These are phyloP conservation scores for Saccharum hybrid DNA, from an alignment of 202 grass and related monocot species.

Conservation along the genomic window DNA sequence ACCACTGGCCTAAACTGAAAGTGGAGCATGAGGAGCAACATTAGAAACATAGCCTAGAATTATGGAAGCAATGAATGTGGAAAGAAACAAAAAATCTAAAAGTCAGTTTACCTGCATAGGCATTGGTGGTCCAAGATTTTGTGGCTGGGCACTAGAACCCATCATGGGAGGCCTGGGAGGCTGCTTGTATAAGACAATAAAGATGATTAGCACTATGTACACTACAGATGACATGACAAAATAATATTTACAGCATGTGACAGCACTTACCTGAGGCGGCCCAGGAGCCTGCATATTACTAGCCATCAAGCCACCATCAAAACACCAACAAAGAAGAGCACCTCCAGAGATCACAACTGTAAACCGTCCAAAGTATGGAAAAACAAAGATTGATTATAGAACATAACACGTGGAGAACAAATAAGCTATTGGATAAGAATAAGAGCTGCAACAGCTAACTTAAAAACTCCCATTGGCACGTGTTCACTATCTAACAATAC, in stretches of 20 bases:
- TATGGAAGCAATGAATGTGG: neutral
- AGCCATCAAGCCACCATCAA: slow-evolving; percentile 66
- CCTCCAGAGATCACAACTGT: too few species aligned
- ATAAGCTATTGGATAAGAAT: slow-evolving; percentile 11
- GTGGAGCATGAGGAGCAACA: slow-evolving; percentile 30
- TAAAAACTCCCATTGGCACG: neutral
- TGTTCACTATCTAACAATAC: neutral
- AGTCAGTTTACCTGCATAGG: slow-evolving; percentile 72
- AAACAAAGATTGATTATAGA: slow-evolving; percentile 3
- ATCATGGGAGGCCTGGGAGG: slow-evolving; percentile 71
- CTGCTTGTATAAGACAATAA: slow-evolving; percentile 55
- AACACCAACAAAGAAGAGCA: neutral
- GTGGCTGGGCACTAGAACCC: slow-evolving; percentile 58
- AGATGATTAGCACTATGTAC: slow-evolving; percentile 26
- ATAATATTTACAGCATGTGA: slow-evolving; percentile 27
- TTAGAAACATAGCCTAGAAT: slow-evolving; percentile 38
- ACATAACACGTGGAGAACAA: neutral
- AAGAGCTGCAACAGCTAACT: slow-evolving; percentile 3
- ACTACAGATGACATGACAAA: slow-evolving; percentile 12
- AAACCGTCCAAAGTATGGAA: slow-evolving; percentile 10
- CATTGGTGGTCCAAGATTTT: slow-evolving; percentile 84
- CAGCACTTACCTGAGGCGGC: slow-evolving; percentile 59
- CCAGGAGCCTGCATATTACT: slow-evolving; percentile 83
- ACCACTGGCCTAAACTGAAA: slow-evolving; percentile 72
- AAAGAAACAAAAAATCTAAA: slow-evolving; percentile 34